Conservation (phyloP, 2,329 filamentous ascomycete species). For the Fusarium temperatum region DNA sequence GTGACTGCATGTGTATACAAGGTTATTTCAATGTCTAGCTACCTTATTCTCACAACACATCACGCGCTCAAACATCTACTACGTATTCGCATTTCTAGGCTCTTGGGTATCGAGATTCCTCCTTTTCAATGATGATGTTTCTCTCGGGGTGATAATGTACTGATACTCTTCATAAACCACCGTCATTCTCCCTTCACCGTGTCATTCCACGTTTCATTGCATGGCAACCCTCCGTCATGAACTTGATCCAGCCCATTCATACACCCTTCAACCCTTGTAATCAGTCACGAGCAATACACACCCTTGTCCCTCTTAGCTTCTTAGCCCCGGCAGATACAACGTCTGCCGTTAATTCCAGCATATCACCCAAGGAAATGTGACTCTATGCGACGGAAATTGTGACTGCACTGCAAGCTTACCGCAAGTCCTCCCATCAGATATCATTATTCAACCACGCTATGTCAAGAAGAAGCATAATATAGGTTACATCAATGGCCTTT, state of each 20-base stretch:
- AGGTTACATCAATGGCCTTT: slow-evolving; percentile 3
- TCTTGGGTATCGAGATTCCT: neutral
- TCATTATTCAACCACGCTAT: slow-evolving; percentile 1
- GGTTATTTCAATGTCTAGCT: slow-evolving; percentile 2
- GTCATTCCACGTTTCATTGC: slow-evolving; percentile 30
- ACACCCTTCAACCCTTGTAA: slow-evolving; percentile 1
- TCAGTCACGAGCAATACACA: slow-evolving; percentile 18
- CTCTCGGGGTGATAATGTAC: neutral
- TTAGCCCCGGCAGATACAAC: slow-evolving; percentile 27
- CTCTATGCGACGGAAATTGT: neutral
- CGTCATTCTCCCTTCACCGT: slow-evolving; percentile 15
- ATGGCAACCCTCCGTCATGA: slow-evolving; percentile 21
- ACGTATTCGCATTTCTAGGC: neutral
- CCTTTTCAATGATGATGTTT: neutral
- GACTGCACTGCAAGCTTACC: neutral
- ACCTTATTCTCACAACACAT: neutral
- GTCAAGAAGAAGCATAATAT: neutral
- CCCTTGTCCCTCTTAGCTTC: neutral
- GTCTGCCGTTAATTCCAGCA: slow-evolving; percentile 28
- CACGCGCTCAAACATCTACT: neutral
- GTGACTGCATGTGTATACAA: slow-evolving; percentile 25
- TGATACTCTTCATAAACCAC: neutral
- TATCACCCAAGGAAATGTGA: slow-evolving; percentile 15
- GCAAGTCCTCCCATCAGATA: neutral
- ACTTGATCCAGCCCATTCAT: neutral